Base-by-base conservation (phyloP, 73 alveolate genomes). In the Paramecium sexaurelia region DNA sequence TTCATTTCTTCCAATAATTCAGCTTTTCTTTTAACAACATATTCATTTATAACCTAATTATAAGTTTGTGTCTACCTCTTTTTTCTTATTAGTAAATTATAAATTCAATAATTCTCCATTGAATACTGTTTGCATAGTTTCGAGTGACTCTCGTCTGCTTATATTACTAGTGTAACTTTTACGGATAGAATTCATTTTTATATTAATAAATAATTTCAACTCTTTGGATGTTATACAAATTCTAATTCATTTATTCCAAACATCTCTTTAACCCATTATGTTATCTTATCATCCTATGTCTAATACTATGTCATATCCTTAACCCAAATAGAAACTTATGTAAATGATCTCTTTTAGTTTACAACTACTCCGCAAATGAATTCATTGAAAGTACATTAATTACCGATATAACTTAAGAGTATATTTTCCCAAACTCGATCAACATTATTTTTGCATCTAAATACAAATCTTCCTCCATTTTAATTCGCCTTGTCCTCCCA, bases 381-480 rank as follows among this genome's bases (percentile, higher is more conserved):
- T 43, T 32, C 68, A 78, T 78, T 78, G 73, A 5, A 29, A 3
- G 43, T 26, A 43, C 90, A 41, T 33, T 78, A 27, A 78, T 78
- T 78, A 40, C 90, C 90, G 2, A 78, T 78, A 24, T 41, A 78
- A 41, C 75, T 41, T 24, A 78, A 78, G 8, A 78, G 17, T 5
- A 78, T 17, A 17, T 22, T 41, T 45, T 78, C 90, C 90, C 90
- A 78, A 11, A 78, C 55, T 45, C 73, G 9, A 78, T 78, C 90
- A 37, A 78, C 55, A 40, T 45, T 26, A 39, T 43, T 39, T 22
- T 39, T 78, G 55, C 90, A 78, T 43, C 90, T 78, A 26, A 29
- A 78, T 0, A 78, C 68, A 78, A 78, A 78, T 78, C 90, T 78
- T 24, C 90, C 90, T 20, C 90, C 90, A 43, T 78, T 78, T 45